Percentiles rank a stretch among this genome's conserved stretches.
phyloP scores from a whole-genome alignment of 352 stramenopile species.

The Phytophthora cryptogea region DNA sequence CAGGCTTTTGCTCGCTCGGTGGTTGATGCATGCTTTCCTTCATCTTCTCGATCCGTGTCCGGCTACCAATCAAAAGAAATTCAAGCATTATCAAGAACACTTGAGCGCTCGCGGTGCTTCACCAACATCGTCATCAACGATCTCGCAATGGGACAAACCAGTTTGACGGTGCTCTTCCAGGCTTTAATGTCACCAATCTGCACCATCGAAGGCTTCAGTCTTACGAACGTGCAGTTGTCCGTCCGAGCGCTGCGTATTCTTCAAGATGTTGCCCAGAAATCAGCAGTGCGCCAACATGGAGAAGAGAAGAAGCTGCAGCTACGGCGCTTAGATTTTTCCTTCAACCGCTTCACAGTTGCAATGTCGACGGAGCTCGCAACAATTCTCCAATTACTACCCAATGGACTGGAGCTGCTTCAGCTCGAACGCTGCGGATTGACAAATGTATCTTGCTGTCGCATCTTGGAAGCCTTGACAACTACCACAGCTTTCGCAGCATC shows the following conservation, averaged over 20 bases:
- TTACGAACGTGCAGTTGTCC: constrained; percentile 57
- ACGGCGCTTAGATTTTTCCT: constrained; percentile 61
- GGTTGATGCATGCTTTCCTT: constrained; percentile 21
- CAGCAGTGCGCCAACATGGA: constrained; percentile 42
- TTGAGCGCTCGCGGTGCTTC: constrained; percentile 49
- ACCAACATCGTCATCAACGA: constrained; percentile 57
- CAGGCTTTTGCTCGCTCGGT: constrained; percentile 19
- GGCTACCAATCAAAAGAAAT: constrained; percentile 46
- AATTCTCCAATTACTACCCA: constrained; percentile 50
- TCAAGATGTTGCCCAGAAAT: constrained; percentile 60
- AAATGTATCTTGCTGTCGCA: constrained; percentile 35
- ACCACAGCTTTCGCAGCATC: constrained; percentile 53
- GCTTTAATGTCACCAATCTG: constrained; percentile 44
- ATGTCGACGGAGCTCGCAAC: constrained; percentile 58
- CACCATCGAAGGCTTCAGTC: constrained; percentile 41
- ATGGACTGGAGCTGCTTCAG: constrained; percentile 57
- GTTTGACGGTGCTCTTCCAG: constrained; percentile 57
- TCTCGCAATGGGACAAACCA: constrained; percentile 43
- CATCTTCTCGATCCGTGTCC: constrained; percentile 15
- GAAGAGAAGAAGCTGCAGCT: constrained; percentile 34
- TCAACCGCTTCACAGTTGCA: constrained; percentile 57
- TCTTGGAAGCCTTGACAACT: constrained; percentile 48
- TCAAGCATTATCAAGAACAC: constrained; percentile 46
- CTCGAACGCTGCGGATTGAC: constrained; percentile 57
- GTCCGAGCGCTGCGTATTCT: constrained; percentile 45